Evolutionary conservation across 2,329 filamentous ascomycete genomes (phyloP).

Genomic region (Clarireedia paspali): DNA sequence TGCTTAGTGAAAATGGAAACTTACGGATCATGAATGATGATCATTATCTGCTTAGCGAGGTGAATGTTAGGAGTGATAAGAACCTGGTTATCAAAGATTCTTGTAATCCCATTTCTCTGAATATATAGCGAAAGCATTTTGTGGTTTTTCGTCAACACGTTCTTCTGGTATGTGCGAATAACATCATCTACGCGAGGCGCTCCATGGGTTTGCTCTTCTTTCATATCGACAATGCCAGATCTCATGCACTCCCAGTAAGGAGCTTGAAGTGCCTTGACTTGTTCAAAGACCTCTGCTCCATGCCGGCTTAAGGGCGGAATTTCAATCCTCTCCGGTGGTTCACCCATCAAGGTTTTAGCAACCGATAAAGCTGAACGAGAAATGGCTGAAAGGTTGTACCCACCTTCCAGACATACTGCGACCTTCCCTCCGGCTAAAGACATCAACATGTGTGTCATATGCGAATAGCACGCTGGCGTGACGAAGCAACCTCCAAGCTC

Average conservation of each 20-base stretch:
- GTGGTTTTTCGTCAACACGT: slow-evolving; percentile 61
- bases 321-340: slow-evolving; percentile 63
- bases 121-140: slow-evolving; percentile 77
- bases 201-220: slow-evolving; percentile 43
- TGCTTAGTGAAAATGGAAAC: slow-evolving; percentile 28
- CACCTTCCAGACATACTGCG: slow-evolving; percentile 88
- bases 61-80: slow-evolving; percentile 69
- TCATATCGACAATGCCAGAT: slow-evolving; percentile 51
- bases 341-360: slow-evolving; percentile 87
- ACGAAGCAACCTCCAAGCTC: slow-evolving; percentile 90
- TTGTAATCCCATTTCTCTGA: slow-evolving; percentile 62
- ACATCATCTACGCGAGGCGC: slow-evolving; percentile 69
- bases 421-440: slow-evolving; percentile 83
- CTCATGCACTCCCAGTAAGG: slow-evolving; percentile 86
- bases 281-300: slow-evolving; percentile 47
- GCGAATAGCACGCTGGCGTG: slow-evolving; percentile 82
- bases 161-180: slow-evolving; percentile 68
- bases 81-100: slow-evolving; percentile 79
- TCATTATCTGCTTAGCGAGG: slow-evolving; percentile 58
- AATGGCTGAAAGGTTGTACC: slow-evolving; percentile 90
- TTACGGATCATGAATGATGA: slow-evolving; percentile 88
- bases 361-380: slow-evolving; percentile 89
- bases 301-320: slow-evolving; percentile 51
- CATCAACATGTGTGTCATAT: slow-evolving; percentile 99
- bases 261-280: slow-evolving; percentile 53